These are phyloP conservation scores for Alternaria rosae DNA, from an alignment of 2,329 filamentous ascomycete species.

Conservation along the genomic window DNA sequence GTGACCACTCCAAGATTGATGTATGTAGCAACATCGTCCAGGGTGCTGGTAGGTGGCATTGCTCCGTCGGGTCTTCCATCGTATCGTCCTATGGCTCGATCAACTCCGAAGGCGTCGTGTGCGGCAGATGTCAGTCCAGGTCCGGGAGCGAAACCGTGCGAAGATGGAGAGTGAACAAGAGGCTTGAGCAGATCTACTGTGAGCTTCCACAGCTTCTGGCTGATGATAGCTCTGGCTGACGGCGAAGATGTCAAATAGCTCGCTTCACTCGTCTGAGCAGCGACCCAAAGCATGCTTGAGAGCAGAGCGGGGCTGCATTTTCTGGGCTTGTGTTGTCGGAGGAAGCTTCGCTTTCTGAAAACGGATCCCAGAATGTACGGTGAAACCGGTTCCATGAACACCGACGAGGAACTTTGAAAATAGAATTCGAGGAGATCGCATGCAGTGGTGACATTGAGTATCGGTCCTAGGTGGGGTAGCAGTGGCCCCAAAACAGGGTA, in stretches of 20 bases:
- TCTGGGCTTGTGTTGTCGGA: conserved; percentile 82
- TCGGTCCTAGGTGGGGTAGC: conserved; percentile 78
- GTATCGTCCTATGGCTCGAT: conserved; percentile 62
- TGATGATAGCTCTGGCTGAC: conserved; percentile 81
- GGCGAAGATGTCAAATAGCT: conserved; percentile 82
- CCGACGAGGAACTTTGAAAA: conserved; percentile 86
- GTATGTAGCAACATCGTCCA: conserved; percentile 91
- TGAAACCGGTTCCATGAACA: conserved; percentile 86
- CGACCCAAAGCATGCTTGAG: conserved; percentile 95
- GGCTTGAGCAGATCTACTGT: conserved; percentile 85
- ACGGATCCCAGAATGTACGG: conserved; percentile 89
- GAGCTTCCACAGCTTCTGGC: conserved; percentile 85
- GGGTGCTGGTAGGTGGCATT: conserved; percentile 65
- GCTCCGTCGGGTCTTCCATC: conserved; percentile 56
- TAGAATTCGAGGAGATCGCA: conserved; percentile 91
- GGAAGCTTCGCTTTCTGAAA: conserved; percentile 85
- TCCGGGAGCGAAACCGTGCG: conserved; percentile 60
- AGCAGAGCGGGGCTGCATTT: conserved; percentile 84
- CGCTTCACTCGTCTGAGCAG: conserved; percentile 89
- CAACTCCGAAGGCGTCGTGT: conserved; percentile 79
- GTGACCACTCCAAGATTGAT: conserved; percentile 90
- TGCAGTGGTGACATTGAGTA: conserved; percentile 80
- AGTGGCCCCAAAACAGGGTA: conserved; percentile 88
- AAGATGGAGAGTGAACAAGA: conserved; percentile 78
- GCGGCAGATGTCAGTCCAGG: conserved; percentile 74